A percentile compares a stretch with the other conserved stretches of the same genome.
Evolutionary conservation across 2,329 filamentous ascomycete species (phyloP).

Genomic region (Allantophomopsis lycopodina): DNA sequence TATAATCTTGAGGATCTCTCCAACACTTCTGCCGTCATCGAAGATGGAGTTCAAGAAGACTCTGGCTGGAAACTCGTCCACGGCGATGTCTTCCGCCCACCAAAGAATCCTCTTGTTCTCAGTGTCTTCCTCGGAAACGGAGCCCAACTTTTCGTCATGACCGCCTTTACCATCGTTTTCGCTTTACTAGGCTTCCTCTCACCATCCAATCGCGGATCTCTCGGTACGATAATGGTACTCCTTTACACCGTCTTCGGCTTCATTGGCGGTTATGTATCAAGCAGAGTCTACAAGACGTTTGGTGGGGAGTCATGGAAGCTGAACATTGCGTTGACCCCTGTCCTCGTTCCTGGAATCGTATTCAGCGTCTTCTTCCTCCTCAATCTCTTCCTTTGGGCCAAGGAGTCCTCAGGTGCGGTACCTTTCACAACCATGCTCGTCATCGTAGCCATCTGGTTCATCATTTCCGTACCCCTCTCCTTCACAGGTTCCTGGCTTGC

Average conservation of each 20-base stretch:
- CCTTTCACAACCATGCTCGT: constrained; percentile 96
- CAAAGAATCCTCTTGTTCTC: constrained; percentile 68
- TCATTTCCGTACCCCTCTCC: constrained; percentile 88
- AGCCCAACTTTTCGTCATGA: constrained; percentile 95
- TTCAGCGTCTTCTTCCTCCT: constrained; percentile 86
- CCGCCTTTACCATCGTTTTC: constrained; percentile 84
- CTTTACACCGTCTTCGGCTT: constrained; percentile 89
- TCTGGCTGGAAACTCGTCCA: constrained; percentile 98
- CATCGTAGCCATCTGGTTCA: constrained; percentile 86
- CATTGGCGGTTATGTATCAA: constrained; percentile 80
- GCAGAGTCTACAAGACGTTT: constrained; percentile 89
- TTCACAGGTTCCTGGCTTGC: constrained; percentile 86
- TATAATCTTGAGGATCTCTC: constrained; percentile 83
- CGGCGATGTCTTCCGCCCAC: constrained; percentile 89
- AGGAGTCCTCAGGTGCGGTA: constrained; percentile 82
- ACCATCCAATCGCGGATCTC: constrained; percentile 84
- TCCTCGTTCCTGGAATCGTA: constrained; percentile 74
- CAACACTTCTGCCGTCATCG: constrained; percentile 59
- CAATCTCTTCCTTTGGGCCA: constrained; percentile 92
- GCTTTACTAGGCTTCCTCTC: constrained; percentile 90
- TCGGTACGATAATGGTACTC: constrained; percentile 85
- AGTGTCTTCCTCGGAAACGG: constrained; percentile 87
- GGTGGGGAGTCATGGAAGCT: constrained; percentile 88
- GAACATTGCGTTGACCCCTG: constrained; percentile 78
- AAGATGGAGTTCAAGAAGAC: constrained; percentile 93